Conservation (phyloP, 305 asterid genomes). For the Solanum aculeatissimum region DNA sequence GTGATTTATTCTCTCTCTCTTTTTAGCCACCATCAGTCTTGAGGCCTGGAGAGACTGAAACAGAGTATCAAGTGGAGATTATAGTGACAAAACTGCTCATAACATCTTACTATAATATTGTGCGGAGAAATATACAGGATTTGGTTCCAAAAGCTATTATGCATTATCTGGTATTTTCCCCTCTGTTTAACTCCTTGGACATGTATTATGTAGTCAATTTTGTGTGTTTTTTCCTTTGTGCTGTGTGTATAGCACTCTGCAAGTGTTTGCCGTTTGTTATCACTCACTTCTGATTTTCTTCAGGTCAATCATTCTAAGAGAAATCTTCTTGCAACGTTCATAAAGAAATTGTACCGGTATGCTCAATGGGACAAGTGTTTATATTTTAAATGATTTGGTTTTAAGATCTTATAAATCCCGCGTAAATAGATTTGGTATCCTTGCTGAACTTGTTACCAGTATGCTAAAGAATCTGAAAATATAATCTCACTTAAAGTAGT, state of each 20-base stretch:
- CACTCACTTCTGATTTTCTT: neutral
- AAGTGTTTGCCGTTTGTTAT: neutral
- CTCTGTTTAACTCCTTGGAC: neutral
- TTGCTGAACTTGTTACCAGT: neutral
- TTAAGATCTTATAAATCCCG: neutral
- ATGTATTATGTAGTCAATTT: neutral
- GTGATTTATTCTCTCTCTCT: neutral
- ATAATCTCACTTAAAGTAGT: neutral
- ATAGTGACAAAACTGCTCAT: conserved; percentile 3
- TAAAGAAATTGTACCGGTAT: conserved; percentile 10
- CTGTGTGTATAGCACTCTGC: neutral
- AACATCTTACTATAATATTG: conserved; percentile 12
- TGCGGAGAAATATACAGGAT: conserved; percentile 10
- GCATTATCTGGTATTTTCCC: conserved; percentile 12
- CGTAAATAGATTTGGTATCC: neutral
- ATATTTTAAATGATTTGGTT: neutral
- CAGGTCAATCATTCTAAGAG: conserved; percentile 14
- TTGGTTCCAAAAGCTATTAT: conserved; percentile 16
- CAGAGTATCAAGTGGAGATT: conserved; percentile 8
- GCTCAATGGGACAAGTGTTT: neutral
- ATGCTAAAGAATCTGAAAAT: neutral
- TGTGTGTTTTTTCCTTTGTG: neutral
- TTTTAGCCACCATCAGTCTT: conserved; percentile 3
- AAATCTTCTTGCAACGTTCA: conserved; percentile 1
- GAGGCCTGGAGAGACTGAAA: conserved; percentile 2